Evolutionary conservation across 192 early-diverging fungal genomes (phyloP), one percentile per base, ranked within the genome.

Genomic region (Phlyctochytrium bullatum): DNA sequence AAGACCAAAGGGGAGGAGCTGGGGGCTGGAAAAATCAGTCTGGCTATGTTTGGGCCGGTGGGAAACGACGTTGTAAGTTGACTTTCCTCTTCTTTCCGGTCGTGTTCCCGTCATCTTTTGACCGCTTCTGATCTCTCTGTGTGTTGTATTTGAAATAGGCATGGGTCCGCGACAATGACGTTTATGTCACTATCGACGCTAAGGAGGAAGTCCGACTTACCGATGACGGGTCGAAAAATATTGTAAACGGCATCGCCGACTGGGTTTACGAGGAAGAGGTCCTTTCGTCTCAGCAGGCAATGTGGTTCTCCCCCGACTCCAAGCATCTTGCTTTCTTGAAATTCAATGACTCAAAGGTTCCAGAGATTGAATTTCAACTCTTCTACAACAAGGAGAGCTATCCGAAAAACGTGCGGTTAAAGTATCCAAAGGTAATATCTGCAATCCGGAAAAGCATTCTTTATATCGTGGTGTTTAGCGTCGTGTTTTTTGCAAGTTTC

Each of bases 231-330:
- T 88, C 88, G 28, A 77, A 76, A 32, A 83, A 78, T 28, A 83
- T 96, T 24, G 90, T 95, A 66, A 97, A 97, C 69, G 96, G 95
- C 3, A 81, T 97, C 3, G 88, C 93, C n/a, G 96, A 98, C 76
- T 98, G 96, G 96, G 94, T 96, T 0, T 98, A 98, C 64, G 95
- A 97, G 74, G 97, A 98, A 72, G 96, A 98, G 71, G 91, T 98
- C 0, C 83, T 92, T 52, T 76, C 66, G 4, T 71, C 72, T 0
- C 81, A 88, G 14, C 76, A 78, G 12, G 86, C 94, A 2, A 67
- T 93, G 20, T 95, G 93, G 92, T 96, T 95, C 89, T 91, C 92
- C 1, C 90, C 92, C 12, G 91, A 92, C 53, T 90, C 83, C 12
- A 80, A 73, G 27, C 82, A 82, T 2, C 58, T 98, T 32, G 91